Percentiles rank a stretch among this genome's conserved stretches.
Evolutionary conservation across 2,329 filamentous ascomycete species (phyloP).

Genomic region (Nectriaceae sp.): DNA sequence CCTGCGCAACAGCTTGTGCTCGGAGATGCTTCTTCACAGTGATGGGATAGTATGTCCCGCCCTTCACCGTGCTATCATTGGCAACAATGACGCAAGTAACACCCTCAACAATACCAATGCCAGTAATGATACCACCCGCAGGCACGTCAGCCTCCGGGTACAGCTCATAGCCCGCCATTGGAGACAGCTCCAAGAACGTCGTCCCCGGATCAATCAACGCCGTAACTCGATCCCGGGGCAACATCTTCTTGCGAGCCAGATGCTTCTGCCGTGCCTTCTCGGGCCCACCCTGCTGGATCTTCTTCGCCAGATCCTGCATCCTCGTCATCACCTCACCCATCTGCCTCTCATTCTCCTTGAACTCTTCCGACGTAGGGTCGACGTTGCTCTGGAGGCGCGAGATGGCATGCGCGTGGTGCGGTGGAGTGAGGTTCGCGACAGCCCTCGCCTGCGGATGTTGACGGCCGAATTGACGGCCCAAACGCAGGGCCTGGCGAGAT

Average conservation of each 20-base stretch:
- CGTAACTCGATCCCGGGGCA: conserved; percentile 85
- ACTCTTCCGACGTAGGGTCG: conserved; percentile 76
- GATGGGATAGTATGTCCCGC: conserved; percentile 94
- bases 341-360: conserved; percentile 75
- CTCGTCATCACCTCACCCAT: conserved; percentile 74
- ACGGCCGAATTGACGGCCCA: conserved; percentile 34
- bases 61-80: conserved; percentile 97
- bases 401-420: conserved; percentile 79
- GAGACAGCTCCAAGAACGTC: conserved; percentile 88
- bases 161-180: conserved; percentile 83
- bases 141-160: conserved; percentile 88
- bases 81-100: conserved; percentile 92
- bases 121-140: conserved; percentile 88
- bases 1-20: conserved; percentile 85
- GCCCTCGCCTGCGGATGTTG: conserved; percentile 42
- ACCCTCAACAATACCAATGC: conserved; percentile 85
- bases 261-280: conserved; percentile 87
- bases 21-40: conserved; percentile 97
- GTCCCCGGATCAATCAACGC: conserved; percentile 87
- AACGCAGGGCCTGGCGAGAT: conserved; percentile 48
- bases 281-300: conserved; percentile 74
- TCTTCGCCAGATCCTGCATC: conserved; percentile 69
- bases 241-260: conserved; percentile 86
- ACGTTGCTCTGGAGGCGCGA: conserved; percentile 76
- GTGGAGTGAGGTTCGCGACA: conserved; percentile 76